Percentiles rank a stretch among this genome's conserved stretches.
These are phyloP conservation scores for Stipa capillata DNA, from an alignment of 176 grass and related monocot genomes.

Conservation along the genomic window DNA sequence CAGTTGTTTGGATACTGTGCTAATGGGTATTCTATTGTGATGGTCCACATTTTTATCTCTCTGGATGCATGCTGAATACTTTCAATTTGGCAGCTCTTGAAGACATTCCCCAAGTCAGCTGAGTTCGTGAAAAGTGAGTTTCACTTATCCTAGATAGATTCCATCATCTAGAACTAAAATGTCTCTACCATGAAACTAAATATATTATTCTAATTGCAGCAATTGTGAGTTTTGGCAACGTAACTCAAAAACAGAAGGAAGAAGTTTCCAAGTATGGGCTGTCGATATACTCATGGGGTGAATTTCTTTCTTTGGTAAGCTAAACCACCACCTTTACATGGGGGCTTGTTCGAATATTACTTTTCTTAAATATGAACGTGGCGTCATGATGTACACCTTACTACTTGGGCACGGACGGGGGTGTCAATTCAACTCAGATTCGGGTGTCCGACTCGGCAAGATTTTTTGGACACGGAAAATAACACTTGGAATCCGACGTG, in stretches of 20 bases:
- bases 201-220: conserved; percentile 27
- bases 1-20: background rate
- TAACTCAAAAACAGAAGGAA: conserved; percentile 62
- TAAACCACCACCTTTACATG: background rate
- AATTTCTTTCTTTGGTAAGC: conserved; percentile 78
- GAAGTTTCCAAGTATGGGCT: conserved; percentile 50
- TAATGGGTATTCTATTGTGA: conserved; percentile 7
- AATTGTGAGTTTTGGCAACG: conserved; percentile 79
- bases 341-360: background rate
- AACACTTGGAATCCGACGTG: too few relatives aligned
- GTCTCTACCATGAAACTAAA: conserved; percentile 2
- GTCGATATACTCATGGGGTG: conserved; percentile 55
- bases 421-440: too few relatives aligned
- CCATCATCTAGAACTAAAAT: conserved; percentile 7
- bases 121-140: conserved; percentile 79
- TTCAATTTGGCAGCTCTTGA: conserved; percentile 57
- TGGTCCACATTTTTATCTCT: background rate
- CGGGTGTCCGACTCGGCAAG: too few relatives aligned
- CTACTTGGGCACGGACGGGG: too few relatives aligned
- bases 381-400: background rate
- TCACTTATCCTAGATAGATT: conserved; percentile 24
- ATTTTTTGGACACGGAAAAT: too few relatives aligned
- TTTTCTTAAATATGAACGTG: background rate
- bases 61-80: too few relatives aligned
- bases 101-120: conserved; percentile 57